These are phyloP conservation scores for Cladosporium halotolerans DNA, from an alignment of 2,329 filamentous ascomycete species.

Conservation along the genomic window DNA sequence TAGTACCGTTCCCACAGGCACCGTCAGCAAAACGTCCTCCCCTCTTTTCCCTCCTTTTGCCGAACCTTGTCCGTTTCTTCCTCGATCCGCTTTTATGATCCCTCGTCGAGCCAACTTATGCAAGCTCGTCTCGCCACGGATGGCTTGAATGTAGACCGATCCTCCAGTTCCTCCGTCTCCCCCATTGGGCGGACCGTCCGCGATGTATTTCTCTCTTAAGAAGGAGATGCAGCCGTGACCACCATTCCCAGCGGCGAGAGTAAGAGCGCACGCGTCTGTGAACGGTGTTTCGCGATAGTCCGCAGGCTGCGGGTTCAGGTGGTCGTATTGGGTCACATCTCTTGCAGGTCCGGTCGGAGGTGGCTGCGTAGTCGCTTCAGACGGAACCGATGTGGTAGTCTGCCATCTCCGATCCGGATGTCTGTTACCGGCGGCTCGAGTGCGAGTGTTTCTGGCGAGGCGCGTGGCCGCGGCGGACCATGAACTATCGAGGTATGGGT, in stretches of 20 bases:
- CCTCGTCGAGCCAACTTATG: conserved; percentile 81
- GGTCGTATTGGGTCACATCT: conserved; percentile 31
- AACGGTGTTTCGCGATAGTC: conserved; percentile 82
- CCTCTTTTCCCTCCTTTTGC: conserved; percentile 70
- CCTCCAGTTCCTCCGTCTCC: conserved; percentile 90
- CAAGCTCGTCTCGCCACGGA: conserved; percentile 82
- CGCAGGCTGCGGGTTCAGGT: conserved; percentile 73
- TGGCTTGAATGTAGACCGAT: conserved; percentile 88
- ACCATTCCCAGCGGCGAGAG: conserved; percentile 70
- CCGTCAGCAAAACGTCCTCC: conserved; percentile 79
- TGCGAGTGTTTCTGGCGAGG: background rate
- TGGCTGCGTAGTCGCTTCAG: background rate
- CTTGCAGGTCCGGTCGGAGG: conserved; percentile 6
- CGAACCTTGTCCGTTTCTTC: conserved; percentile 73
- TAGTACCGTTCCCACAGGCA: conserved; percentile 88
- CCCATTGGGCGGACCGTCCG: conserved; percentile 85
- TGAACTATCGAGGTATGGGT: conserved; percentile 34
- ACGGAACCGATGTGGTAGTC: conserved; percentile 17
- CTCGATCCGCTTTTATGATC: conserved; percentile 65
- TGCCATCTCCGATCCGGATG: conserved; percentile 21
- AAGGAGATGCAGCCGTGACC: conserved; percentile 95
- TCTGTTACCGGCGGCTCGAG: conserved; percentile 4
- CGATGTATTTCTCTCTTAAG: conserved; percentile 80
- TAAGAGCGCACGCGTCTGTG: conserved; percentile 75
- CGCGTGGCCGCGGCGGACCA: conserved; percentile 10